Base-by-base conservation (phyloP, 2,329 filamentous ascomycete species). In the Sclerotinia borealis region DNA sequence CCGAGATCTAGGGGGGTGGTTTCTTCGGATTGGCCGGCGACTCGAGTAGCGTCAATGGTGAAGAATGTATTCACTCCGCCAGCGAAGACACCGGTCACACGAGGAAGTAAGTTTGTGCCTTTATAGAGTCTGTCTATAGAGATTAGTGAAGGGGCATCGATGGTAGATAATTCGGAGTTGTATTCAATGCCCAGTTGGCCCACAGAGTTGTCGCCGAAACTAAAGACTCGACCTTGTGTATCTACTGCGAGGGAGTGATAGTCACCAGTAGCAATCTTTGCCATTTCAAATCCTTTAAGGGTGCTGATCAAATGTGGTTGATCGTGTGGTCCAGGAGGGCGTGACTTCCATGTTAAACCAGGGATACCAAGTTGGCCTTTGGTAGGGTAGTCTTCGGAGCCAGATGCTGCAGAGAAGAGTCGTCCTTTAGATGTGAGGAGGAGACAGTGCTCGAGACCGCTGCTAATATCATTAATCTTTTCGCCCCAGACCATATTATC, bases 171-270 rank as follows among this genome's bases (percentile, higher is more conserved):
- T 34, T 88, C 83, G 0, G 83, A 74, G 55, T 86, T 85, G 60
- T 83, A 85, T 58, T 91, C 85, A 70, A 93, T 86, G n/a, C 93
- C 93, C 4, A 98, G 82, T 76, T 98, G 95, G n/a, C 95, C 95
- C 49, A 85, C 84, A 0, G 87, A 87, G 77, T 98, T 98, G 75
- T 98, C 93, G 43, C 95, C 95, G 77, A 96, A 98, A 8, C 87
- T 82, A 75, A 95, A 96, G 19, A 95, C 83, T 19, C 86, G 85
- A 19, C 93, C 93, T 59, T 88, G 81, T 65, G 84, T 84, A 72
- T 93, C 91, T 19, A 92, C 81, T 0, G 86, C 90, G 1, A 96
- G 78, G 4, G 92, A 96, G 77, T 99, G 95, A 68, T 88, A 86
- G 73, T 96, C 92, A 29, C 95, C 95, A 1, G 91, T 80, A 1